A percentile compares a stretch with the other conserved stretches of the same genome.
Evolutionary conservation across 2,329 filamentous ascomycete genomes (phyloP).

Genomic region (Botrytis medusae): DNA sequence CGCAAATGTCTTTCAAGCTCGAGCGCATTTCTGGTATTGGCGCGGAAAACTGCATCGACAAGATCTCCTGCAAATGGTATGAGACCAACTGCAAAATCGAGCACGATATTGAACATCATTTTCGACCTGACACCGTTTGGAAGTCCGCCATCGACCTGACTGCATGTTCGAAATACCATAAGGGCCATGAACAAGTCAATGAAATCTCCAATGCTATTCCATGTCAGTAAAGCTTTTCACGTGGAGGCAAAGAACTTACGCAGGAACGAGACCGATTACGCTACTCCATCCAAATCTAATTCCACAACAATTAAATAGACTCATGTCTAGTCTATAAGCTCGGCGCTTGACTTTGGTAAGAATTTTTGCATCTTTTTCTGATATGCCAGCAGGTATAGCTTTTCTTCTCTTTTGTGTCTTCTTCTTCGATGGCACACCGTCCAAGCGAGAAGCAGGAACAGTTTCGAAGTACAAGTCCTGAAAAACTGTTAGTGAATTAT

Average conservation of each 20-base stretch:
- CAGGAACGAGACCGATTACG: constrained; percentile 80
- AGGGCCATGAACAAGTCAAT: constrained; percentile 72
- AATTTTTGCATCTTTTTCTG: constrained; percentile 75
- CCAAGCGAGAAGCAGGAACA: constrained; percentile 69
- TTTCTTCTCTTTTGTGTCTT: constrained; percentile 85
- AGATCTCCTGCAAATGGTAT: constrained; percentile 77
- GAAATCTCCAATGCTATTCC: constrained; percentile 67
- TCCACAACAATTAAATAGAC: constrained; percentile 77
- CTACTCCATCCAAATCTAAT: constrained; percentile 87
- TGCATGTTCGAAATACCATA: constrained; percentile 71
- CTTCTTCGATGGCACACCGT: constrained; percentile 59
- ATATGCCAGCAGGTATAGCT: constrained; percentile 78
- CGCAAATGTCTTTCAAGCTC: constrained; percentile 64
- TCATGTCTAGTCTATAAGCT: constrained; percentile 83
- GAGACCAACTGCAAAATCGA: constrained; percentile 74
- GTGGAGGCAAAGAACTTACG: constrained; percentile 53
- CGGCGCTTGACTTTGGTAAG: constrained; percentile 83
- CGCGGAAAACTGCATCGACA: constrained; percentile 66
- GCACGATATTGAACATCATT: constrained; percentile 78
- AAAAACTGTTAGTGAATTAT: constrained; percentile 21
- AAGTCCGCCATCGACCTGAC: constrained; percentile 74
- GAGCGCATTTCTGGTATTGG: constrained; percentile 74
- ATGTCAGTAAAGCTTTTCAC: constrained; percentile 30
- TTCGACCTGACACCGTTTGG: constrained; percentile 57
- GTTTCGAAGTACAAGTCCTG: constrained; percentile 91